Evolutionary conservation across 495 filamentous ascomycete genomes (phyloP).

Genomic region (Pseudomonodictys pantanalensis): DNA sequence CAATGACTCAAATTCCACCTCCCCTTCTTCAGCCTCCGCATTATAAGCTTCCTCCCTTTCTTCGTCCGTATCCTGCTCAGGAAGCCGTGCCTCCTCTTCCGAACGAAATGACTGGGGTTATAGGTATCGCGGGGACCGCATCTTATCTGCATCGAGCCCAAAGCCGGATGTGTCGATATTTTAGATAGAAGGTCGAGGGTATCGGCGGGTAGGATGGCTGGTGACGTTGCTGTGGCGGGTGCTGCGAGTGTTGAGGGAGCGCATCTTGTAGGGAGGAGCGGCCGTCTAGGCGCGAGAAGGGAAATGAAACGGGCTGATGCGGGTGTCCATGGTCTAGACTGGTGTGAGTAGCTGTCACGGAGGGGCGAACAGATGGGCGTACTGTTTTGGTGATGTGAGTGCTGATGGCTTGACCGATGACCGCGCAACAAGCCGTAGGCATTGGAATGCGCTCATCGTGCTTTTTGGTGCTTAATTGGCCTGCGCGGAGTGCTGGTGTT

Average conservation of each 20-base stretch:
- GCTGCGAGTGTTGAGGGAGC: slow-evolving; percentile 21
- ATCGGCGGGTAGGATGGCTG: slow-evolving; percentile 12
- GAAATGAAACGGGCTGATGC: slow-evolving; percentile 34
- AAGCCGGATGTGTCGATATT: slow-evolving; percentile 50
- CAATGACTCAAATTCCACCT: slow-evolving; percentile 62
- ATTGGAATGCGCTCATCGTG: slow-evolving; percentile 36
- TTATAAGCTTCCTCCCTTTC: slow-evolving; percentile 55
- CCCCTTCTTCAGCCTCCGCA: slow-evolving; percentile 57
- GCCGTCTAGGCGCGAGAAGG: slow-evolving; percentile 43
- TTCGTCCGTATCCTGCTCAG: slow-evolving; percentile 55
- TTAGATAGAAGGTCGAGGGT: slow-evolving; percentile 49
- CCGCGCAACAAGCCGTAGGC: slow-evolving; percentile 25
- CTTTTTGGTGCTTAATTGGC: background rate
- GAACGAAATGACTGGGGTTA: slow-evolving; percentile 63
- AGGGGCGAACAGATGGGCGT: no score
- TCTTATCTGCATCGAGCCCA: slow-evolving; percentile 49
- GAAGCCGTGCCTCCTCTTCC: slow-evolving; percentile 71
- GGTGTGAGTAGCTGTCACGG: no score
- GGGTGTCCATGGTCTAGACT: background rate
- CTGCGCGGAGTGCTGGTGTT: background rate
- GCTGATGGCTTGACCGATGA: background rate
- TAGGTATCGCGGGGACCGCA: slow-evolving; percentile 60
- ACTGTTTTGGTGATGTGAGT: slow-evolving; percentile 19
- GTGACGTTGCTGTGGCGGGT: slow-evolving; percentile 37
- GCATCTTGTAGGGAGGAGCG: slow-evolving; percentile 33